A percentile compares a stretch with the other conserved stretches of the same genome.
Conservation (phyloP, 208 protist genomes). For the Leishmania lainsoni region DNA sequence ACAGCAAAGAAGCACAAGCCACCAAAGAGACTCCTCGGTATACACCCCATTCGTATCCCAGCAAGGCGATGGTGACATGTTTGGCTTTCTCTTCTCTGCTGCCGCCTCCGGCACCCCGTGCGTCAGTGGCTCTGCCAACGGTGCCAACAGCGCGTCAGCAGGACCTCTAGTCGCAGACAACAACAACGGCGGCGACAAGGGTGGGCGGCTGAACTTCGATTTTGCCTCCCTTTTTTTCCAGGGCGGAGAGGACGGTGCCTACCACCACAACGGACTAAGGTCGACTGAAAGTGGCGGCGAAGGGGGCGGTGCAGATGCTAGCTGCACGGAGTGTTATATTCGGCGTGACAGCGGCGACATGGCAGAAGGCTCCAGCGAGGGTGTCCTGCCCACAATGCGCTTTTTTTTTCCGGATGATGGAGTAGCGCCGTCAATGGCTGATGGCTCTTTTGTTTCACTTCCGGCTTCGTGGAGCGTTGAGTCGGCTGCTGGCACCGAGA, state of each 20-base stretch:
- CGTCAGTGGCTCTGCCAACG: background rate
- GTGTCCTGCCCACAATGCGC: background rate
- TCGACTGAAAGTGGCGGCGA: background rate
- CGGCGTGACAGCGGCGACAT: background rate
- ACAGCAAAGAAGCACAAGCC: background rate
- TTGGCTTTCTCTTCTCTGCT: conserved; percentile 18
- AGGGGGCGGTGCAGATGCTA: background rate
- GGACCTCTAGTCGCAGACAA: background rate
- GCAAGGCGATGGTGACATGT: background rate
- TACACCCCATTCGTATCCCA: background rate
- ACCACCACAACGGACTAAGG: background rate
- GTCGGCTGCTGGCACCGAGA: background rate
- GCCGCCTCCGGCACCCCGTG: background rate
- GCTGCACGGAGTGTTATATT: background rate
- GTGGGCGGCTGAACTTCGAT: conserved; percentile 12
- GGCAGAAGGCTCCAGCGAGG: background rate
- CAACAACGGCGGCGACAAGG: background rate
- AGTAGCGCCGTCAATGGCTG: background rate
- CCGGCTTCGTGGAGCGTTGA: background rate
- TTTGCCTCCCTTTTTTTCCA: conserved; percentile 30
- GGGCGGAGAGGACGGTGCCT: background rate
- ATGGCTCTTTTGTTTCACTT: background rate
- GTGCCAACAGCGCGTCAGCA: background rate
- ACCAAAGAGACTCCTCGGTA: background rate
- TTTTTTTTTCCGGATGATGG: background rate